A percentile compares a stretch with the other conserved stretches of the same genome.
These are phyloP conservation scores for Penicillium sp. DNA, from an alignment of 2,329 filamentous ascomycete species.

Conservation along the genomic window DNA sequence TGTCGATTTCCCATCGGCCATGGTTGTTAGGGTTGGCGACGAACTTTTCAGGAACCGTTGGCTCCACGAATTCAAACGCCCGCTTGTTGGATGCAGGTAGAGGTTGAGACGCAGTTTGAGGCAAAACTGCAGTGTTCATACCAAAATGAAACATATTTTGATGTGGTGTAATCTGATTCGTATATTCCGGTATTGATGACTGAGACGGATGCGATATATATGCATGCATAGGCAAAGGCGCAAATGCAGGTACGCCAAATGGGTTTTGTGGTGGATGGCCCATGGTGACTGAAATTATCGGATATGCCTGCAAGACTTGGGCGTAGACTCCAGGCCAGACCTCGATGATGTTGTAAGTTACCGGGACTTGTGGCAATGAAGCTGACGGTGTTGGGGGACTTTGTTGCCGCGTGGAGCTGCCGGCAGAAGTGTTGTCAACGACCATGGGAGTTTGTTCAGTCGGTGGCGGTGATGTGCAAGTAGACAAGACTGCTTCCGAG, in stretches of 20 bases:
- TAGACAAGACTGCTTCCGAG: not conserved
- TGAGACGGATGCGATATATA: too few relatives aligned
- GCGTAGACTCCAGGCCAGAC: too few relatives aligned
- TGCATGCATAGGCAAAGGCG: too few relatives aligned
- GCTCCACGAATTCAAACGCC: slow-evolving; percentile 13
- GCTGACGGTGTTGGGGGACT: not conserved
- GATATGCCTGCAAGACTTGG: too few relatives aligned
- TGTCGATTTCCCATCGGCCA: slow-evolving; percentile 18
- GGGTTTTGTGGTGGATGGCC: too few relatives aligned
- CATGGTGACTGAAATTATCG: too few relatives aligned
- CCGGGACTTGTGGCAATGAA: not conserved
- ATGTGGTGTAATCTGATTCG: too few relatives aligned
- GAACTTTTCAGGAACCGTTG: slow-evolving; percentile 17
- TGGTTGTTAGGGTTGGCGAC: slow-evolving; percentile 27
- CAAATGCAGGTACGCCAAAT: too few relatives aligned
- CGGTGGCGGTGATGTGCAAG: not conserved
- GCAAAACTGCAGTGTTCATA: not conserved
- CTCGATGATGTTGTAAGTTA: too few relatives aligned
- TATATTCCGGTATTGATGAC: too few relatives aligned
- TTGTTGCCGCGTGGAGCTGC: not conserved
- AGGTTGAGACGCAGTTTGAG: not conserved
- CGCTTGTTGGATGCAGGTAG: slow-evolving; percentile 4
- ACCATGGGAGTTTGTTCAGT: not conserved
- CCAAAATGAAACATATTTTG: too few relatives aligned
- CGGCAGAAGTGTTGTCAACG: not conserved